These are phyloP conservation scores for Polyporus tsugae DNA, from an alignment of 1,284 basidiomycete species.

Conservation along the genomic window DNA sequence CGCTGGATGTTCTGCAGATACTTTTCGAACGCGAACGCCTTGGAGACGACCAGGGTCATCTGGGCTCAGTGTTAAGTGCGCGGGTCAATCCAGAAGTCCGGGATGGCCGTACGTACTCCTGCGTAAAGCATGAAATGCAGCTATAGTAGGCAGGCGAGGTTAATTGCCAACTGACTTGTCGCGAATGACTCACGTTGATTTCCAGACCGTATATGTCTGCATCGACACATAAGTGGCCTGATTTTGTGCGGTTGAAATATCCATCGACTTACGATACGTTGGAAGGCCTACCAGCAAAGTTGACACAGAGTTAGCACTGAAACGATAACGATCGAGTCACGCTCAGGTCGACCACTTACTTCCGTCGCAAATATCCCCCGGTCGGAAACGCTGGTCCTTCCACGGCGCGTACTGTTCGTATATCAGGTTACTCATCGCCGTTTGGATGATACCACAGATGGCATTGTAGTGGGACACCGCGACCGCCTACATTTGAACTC, in stretches of 20 bases:
- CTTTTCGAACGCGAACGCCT: slow-evolving; percentile 71
- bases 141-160: not conserved
- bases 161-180: not conserved
- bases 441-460: slow-evolving; percentile 72
- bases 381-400: slow-evolving; percentile 50
- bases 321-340: too few relatives aligned
- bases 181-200: slow-evolving; percentile 6
- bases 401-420: slow-evolving; percentile 46
- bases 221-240: not conserved
- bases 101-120: not conserved
- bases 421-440: slow-evolving; percentile 55
- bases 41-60: slow-evolving; percentile 64
- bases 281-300: slow-evolving; percentile 39
- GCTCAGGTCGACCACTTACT: slow-evolving; percentile 45
- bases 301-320: too few relatives aligned
- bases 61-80: not conserved
- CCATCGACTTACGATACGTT: slow-evolving; percentile 39
- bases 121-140: slow-evolving; percentile 4
- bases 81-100: not conserved
- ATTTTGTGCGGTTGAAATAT: not conserved
- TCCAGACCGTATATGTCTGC: slow-evolving; percentile 53
- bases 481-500: slow-evolving; percentile 57
- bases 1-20: slow-evolving; percentile 74
- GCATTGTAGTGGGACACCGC: slow-evolving; percentile 73
- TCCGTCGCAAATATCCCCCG: slow-evolving; percentile 62